Conservation (phyloP, 2,329 filamentous ascomycete species). For the Tolypocladium pustulatum region DNA sequence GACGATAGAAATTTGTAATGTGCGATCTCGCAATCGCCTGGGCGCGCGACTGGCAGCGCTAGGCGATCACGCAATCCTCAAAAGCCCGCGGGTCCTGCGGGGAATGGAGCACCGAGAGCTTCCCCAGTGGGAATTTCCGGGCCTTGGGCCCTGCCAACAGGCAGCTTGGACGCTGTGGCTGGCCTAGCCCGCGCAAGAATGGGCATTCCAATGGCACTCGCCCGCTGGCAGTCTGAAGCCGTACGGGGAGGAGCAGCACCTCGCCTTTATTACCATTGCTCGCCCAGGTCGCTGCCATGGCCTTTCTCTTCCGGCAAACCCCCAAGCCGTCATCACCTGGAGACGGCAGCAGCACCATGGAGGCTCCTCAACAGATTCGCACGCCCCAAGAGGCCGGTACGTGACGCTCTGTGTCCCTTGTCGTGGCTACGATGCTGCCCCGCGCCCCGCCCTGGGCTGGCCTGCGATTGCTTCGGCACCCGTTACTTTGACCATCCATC, state of each 20-base stretch:
- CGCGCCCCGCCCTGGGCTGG: not conserved
- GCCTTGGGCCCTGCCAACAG: too few species aligned
- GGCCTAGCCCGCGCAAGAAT: not conserved
- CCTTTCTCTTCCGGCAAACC: slow-evolving; percentile 22
- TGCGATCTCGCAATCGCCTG: slow-evolving; percentile 13
- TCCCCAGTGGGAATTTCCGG: too few species aligned
- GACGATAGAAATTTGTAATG: slow-evolving; percentile 17
- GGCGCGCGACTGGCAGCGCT: too few species aligned
- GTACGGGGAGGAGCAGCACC: too few species aligned
- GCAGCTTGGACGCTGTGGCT: not conserved
- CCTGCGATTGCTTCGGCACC: not conserved
- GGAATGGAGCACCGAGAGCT: too few species aligned
- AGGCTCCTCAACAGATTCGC: slow-evolving; percentile 29
- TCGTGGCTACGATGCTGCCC: not conserved
- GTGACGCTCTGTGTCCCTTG: slow-evolving; percentile 17
- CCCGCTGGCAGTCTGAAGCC: too few species aligned
- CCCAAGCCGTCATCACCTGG: slow-evolving; percentile 5
- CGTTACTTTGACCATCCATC: not conserved
- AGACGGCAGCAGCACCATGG: slow-evolving; percentile 29
- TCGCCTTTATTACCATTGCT: not conserved
- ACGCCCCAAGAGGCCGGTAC: slow-evolving; percentile 56
- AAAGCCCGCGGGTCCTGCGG: slow-evolving; percentile 13
- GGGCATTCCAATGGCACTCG: not conserved
- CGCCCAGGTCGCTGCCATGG: slow-evolving; percentile 15
- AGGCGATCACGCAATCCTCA: slow-evolving; percentile 25